Base-by-base conservation (phyloP, 495 filamentous ascomycete genomes). In the Aspergillus carlsbadensis region DNA sequence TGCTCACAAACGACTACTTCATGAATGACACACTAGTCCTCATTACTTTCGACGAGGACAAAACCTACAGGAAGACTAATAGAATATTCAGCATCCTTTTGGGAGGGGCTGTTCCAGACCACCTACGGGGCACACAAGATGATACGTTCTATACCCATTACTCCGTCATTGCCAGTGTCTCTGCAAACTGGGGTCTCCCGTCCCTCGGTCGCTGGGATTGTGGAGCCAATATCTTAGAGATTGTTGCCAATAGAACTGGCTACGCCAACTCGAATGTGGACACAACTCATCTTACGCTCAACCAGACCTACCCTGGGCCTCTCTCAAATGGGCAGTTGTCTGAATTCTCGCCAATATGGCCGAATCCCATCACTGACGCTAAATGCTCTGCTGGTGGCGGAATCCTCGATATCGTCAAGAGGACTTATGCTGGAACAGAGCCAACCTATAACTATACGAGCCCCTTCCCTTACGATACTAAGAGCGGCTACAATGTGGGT, bases 81-180 rank as follows among this genome's bases (percentile, higher is more conserved):
- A 69, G 74, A 24, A 77, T 89, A 31, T 81, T 81, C 61, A 78
- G 72, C 51, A 68, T 90, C 59, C 77, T 90, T 6, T 68, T 91
- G 22, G 87, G 87, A n/a, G 84, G 80, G 54, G 83, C 85, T 26
- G 70, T 91, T 20, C 84, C 85, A 21, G 46, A 73, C 5, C 36
- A 76, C 43, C 73, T 85, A 10, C 73, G 79, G 52, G 85, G 85
- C 24, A 87, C 84, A 14, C 80, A 68, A 3, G 88, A 90, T 61
- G 62, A 77, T 65, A 82, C 75, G 44, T 89, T 83, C 76, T 90
- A 90, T 72, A 84, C 83, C 63, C 87, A 89, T 72, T 90, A 87
- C 78, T 87, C 81, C 34, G 74, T 80, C 52, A 78, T 91, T 56
- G 74, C 87, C 10, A 84, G 85, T 17, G 76, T 85, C 18, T 73